Percentiles rank a stretch among this genome's conserved stretches.
phyloP scores from a whole-genome alignment of 108 stramenopile genomes.

The Mediolabrus comicus region DNA sequence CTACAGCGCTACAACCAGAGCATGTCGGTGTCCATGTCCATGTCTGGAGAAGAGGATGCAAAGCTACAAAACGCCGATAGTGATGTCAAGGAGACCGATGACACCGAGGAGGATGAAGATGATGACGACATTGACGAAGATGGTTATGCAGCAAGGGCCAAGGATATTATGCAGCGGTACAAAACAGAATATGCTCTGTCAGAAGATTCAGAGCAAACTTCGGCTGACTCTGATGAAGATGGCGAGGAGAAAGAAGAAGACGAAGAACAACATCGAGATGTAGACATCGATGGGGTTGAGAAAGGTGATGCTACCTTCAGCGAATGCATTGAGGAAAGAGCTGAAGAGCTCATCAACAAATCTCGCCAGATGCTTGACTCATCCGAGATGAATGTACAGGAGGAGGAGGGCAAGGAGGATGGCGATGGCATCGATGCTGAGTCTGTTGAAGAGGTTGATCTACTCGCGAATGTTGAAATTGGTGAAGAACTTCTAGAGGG shows the following conservation, averaged over 20 bases:
- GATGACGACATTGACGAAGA: background rate
- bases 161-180: background rate
- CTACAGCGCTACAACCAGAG: background rate
- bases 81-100: conserved; percentile 8
- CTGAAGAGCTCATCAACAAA: conserved; percentile 3
- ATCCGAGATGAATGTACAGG: background rate
- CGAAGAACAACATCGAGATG: too few relatives aligned
- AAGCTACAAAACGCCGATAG: background rate
- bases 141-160: background rate
- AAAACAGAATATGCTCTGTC: background rate
- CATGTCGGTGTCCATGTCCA: background rate
- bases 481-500: too few relatives aligned
- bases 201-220: background rate
- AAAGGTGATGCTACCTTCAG: too few relatives aligned
- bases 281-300: background rate
- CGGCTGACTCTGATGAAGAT: background rate
- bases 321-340: background rate
- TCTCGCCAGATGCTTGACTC: conserved; percentile 1
- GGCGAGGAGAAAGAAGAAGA: background rate
- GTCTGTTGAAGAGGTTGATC: background rate
- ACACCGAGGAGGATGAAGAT: background rate
- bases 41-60: background rate
- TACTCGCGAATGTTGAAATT: background rate
- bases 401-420: background rate
- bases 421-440: too few relatives aligned